Percentiles rank a stretch among this genome's conserved stretches.
Evolutionary conservation across 768 basidiomycete genomes (phyloP).

Genomic region (Tylopilus sp.): DNA sequence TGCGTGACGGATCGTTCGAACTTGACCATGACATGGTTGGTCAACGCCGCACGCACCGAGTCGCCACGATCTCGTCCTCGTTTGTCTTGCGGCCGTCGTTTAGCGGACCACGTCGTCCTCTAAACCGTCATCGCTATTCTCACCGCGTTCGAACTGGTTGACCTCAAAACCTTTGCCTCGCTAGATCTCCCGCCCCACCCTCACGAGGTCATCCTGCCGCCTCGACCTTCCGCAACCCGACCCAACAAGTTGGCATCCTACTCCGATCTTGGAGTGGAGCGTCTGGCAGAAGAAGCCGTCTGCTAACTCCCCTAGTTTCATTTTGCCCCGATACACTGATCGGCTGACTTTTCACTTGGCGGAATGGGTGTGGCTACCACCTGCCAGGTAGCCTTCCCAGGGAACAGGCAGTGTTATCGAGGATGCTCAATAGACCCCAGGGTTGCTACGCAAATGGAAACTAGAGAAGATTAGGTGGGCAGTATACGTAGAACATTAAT

Average conservation of each 20-base stretch:
- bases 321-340: no score
- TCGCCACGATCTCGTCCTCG: conserved; percentile 20
- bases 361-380: no score
- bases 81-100: conserved; percentile 24
- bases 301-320: conserved; percentile 11
- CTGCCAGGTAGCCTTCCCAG: not conserved
- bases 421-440: not conserved
- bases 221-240: not conserved
- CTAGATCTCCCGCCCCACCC: conserved; percentile 29
- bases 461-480: conserved; percentile 17
- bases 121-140: not conserved
- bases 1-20: no score
- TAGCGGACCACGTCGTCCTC: conserved; percentile 7
- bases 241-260: conserved; percentile 13
- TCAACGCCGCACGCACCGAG: no score
- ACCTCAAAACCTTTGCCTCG: no score
- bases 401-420: not conserved
- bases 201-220: conserved; percentile 5
- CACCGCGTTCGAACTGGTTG: not conserved
- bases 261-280: conserved; percentile 27
- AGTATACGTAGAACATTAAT: conserved; percentile 9
- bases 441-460: conserved; percentile 2
- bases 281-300: conserved; percentile 3
- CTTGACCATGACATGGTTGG: no score
- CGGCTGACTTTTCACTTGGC: no score